Conservation (phyloP, 441 rosid genomes). For the Theobroma grandiflorum region DNA sequence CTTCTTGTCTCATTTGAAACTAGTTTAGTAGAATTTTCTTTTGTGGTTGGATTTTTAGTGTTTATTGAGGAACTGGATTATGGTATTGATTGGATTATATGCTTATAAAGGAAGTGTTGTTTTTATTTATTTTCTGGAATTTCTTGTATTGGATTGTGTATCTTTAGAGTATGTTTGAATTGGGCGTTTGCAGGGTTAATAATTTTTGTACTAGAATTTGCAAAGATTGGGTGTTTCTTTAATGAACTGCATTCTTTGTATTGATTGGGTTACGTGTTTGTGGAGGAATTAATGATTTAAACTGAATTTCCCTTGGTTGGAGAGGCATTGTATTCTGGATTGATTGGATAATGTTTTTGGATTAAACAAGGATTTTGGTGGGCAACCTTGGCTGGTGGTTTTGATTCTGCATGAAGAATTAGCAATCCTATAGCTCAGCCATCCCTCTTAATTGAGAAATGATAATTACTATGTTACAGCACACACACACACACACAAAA, state of each 20-base stretch:
- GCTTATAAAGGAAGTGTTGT: neutral
- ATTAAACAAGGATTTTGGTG: neutral
- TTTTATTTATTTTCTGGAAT: neutral
- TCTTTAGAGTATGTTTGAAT: neutral
- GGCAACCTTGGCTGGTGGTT: neutral
- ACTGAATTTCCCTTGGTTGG: slow-evolving; percentile 1
- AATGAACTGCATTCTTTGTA: neutral
- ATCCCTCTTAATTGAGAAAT: too few species aligned
- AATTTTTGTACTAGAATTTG: neutral
- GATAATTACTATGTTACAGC: too few species aligned
- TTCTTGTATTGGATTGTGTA: slow-evolving; percentile 24
- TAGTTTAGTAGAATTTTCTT: neutral
- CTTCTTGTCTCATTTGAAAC: slow-evolving; percentile 20
- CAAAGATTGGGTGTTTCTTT: neutral
- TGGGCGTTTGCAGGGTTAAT: neutral
- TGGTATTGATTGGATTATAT: slow-evolving; percentile 5
- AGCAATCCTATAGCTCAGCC: too few species aligned
- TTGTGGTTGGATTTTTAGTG: neutral
- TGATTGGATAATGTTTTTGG: neutral
- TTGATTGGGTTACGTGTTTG: slow-evolving; percentile 10
- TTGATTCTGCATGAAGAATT: neutral
- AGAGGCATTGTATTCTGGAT: neutral
- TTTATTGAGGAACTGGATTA: slow-evolving; percentile 22
- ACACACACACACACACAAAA: too few species aligned
- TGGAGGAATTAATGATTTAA: neutral